Evolutionary conservation across 2,329 filamentous ascomycete genomes (phyloP), one percentile per base, ranked within the genome.

Genomic region (Akanthomyces dipterigenus): DNA sequence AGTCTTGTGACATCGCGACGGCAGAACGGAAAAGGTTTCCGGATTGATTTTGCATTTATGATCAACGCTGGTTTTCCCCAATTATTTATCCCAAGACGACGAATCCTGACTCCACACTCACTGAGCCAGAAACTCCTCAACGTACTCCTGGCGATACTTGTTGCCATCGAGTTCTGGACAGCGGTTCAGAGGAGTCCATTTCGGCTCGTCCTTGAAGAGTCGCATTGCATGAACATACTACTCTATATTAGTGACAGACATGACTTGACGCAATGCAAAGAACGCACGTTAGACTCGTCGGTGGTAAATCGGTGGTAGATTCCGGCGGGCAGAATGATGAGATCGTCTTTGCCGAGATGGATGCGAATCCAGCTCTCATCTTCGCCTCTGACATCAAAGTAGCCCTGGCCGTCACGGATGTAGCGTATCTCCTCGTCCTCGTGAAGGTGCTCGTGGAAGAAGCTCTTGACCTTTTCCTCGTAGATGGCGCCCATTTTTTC

Each of bases 381-480:
- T 73, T 89, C 80, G 70, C 86, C 88, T 54, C 95, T 81, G 3
- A 99, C 93, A 75, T 99, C 95, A 72, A 99, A 99, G 75, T 89
- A 99, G 0, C 95, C 95, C 60, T 85, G 83, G 0, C 95, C 95
- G 64, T 88, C 93, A 36, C 91, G 81, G 67, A 99, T 93, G 71
- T 97, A 99, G 53, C 95, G 82, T 67, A 99, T 99, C 82, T 99
- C 95, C 78, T 99, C 95, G 68, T 99, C 95, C 78, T 99, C 95
- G 73, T 99, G 95, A 69, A 99, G 75, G 74, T 99, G 95, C 81
- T 99, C 95, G 69, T 89, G 75, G 79, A 98, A 99, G 80, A 99
- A 99, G 67, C 77, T 85, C 78, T 91, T 93, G 65, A 99, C 91
- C 76, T 98, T 98, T 65, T 89, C 85, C 76, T 99, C 93, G 78